Base-by-base conservation (phyloP, 2,329 filamentous ascomycete genomes). In the Ophiobolus disseminans region DNA sequence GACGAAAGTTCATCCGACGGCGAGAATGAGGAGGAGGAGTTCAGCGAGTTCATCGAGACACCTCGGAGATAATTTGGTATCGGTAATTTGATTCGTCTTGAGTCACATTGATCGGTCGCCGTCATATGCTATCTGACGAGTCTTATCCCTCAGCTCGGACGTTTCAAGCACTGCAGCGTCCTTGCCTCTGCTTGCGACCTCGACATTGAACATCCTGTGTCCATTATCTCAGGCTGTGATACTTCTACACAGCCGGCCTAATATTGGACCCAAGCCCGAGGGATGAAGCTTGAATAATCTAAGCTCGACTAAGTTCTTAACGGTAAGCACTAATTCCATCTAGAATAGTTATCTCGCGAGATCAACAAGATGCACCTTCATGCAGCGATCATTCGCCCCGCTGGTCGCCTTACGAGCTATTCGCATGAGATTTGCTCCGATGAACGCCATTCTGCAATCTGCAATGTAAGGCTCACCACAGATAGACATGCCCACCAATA, bases 31-130 rank as follows among this genome's bases (percentile, higher is more conserved):
- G 48, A 56, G 7, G 49, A 48, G 14, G 45, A 45, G 36, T 34
- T 47, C 3, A 62, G 58, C 20, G 58, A 62, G 30, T 58, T 54
- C n/a, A 19, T 57, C 13, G 54, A 54, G 9, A 38, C 55, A 11
- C 28, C 52, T 16, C 52, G 45, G 40, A 48, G 55, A 48, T 50
- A 46, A 35, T n/a, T n/a, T n/a, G n/a, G n/a, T n/a, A n/a, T n/a
- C n/a, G n/a, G n/a, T n/a, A n/a, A n/a, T n/a, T n/a, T n/a, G n/a
- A n/a, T n/a, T n/a, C n/a, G n/a, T n/a, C n/a, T n/a, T n/a, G n/a
- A n/a, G n/a, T n/a, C n/a, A n/a, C n/a, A n/a, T n/a, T n/a, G n/a
- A n/a, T n/a, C n/a, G n/a, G n/a, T n/a, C n/a, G n/a, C n/a, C n/a
- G n/a, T n/a, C n/a, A n/a, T n/a, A n/a, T n/a, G n/a, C n/a, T n/a